Conservation (phyloP, 2,329 filamentous ascomycete genomes). For the Penicillium brasilianum region DNA sequence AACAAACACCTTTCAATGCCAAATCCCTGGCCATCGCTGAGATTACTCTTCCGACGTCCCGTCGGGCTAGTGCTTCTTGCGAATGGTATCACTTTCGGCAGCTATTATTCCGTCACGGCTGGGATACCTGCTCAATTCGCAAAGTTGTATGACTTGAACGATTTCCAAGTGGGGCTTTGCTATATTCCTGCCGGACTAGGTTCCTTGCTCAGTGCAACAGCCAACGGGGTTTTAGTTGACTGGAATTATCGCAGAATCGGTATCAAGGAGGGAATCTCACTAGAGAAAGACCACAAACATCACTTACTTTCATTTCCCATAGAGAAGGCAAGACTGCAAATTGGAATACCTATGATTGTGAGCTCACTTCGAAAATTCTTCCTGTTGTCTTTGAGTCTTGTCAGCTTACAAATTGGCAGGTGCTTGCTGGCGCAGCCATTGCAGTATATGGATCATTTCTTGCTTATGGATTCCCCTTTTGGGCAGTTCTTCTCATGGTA, state of each 20-base stretch:
- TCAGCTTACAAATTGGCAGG: slow-evolving; percentile 3
- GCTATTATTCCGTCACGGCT: slow-evolving; percentile 51
- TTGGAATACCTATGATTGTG: slow-evolving; percentile 37
- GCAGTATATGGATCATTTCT: slow-evolving; percentile 20
- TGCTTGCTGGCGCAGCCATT: slow-evolving; percentile 21
- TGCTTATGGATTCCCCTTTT: slow-evolving; percentile 25
- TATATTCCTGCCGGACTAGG: slow-evolving; percentile 38
- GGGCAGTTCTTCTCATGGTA: slow-evolving; percentile 36
- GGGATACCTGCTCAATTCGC: slow-evolving; percentile 52
- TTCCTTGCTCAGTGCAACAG: slow-evolving; percentile 31
- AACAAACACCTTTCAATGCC: slow-evolving; percentile 17
- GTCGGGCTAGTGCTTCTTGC: slow-evolving; percentile 39
- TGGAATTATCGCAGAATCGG: slow-evolving; percentile 69
- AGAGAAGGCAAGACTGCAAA: slow-evolving; percentile 42
- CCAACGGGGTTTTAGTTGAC: slow-evolving; percentile 54
- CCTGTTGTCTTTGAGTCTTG: neutral
- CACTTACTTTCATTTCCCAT: slow-evolving; percentile 57
- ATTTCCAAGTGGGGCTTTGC: slow-evolving; percentile 49
- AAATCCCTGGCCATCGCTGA: slow-evolving; percentile 41
- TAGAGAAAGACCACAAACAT: slow-evolving; percentile 62
- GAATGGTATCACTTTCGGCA: slow-evolving; percentile 50
- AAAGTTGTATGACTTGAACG: slow-evolving; percentile 49
- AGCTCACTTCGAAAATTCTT: neutral
- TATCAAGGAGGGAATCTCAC: slow-evolving; percentile 59
- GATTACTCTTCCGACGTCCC: slow-evolving; percentile 40